Conservation (phyloP, 164 flowering plant species). For the Chimonanthus salicifolius region DNA sequence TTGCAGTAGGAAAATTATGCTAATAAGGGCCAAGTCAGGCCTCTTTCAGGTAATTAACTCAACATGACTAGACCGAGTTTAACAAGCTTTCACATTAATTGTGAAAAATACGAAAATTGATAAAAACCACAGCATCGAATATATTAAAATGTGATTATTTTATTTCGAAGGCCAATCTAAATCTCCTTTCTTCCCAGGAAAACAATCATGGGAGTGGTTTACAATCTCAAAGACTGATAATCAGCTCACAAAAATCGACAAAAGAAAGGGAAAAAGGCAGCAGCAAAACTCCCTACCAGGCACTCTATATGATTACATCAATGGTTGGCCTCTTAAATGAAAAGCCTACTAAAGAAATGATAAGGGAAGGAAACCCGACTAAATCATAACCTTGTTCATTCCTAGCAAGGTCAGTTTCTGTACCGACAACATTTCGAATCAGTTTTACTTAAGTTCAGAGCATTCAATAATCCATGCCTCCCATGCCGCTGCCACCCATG, state of each 20-base stretch:
- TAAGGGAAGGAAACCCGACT: not conserved
- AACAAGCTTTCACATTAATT: too few species aligned
- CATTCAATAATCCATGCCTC: conserved; percentile 70
- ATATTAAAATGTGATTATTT: not conserved
- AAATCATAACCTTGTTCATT: not conserved
- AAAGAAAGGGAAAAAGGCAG: too few species aligned
- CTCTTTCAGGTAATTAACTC: too few species aligned
- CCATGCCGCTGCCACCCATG: conserved; percentile 78
- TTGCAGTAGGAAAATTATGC: too few species aligned
- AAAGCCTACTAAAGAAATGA: not conserved
- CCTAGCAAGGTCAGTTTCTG: not conserved
- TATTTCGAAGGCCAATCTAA: not conserved
- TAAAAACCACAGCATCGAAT: too few species aligned
- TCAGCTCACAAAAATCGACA: too few species aligned
- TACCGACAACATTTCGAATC: too few species aligned
- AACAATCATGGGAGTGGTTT: not conserved
- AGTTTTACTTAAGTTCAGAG: too few species aligned
- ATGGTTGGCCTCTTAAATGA: not conserved
- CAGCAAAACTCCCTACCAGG: not conserved
- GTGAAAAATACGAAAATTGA: too few species aligned
- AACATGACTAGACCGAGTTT: too few species aligned
- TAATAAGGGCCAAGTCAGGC: too few species aligned
- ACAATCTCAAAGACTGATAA: not conserved
- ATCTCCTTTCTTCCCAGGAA: not conserved
- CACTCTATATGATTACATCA: not conserved